A percentile compares a stretch with the other conserved stretches of the same genome.
phyloP scores from a whole-genome alignment of 768 basidiomycete species.

The Auricularia cornea region DNA sequence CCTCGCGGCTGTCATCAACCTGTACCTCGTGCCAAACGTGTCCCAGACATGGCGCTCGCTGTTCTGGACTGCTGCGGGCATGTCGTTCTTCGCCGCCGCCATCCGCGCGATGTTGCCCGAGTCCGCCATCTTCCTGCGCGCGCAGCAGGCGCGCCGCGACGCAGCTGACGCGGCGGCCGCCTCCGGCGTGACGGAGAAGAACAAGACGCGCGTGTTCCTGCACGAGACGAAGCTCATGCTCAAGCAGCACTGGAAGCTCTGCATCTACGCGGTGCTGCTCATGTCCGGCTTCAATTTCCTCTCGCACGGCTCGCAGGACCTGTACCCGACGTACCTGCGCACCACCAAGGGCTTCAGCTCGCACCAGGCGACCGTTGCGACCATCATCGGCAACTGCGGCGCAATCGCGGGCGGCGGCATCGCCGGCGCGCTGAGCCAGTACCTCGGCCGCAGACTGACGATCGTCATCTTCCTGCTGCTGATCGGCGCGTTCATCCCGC shows the following conservation, averaged over 20 bases:
- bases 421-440: constrained; percentile 67
- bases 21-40: constrained; percentile 16
- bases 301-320: constrained; percentile 53
- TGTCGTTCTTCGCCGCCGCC: constrained; percentile 28
- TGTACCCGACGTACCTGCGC: constrained; percentile 47
- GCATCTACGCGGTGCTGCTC: constrained; percentile 29
- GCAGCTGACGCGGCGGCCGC: constrained; percentile 16
- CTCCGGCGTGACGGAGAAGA: constrained; percentile 5
- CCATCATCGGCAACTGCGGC: constrained; percentile 71
- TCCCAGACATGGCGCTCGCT: constrained; percentile 26
- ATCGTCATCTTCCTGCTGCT: constrained; percentile 57
- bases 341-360: constrained; percentile 50
- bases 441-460: constrained; percentile 75
- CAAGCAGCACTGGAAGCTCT: constrained; percentile 29
- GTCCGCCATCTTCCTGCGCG: constrained; percentile 24
- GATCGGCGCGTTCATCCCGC: constrained; percentile 56
- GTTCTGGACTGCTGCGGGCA: constrained; percentile 31
- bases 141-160: constrained; percentile 16
- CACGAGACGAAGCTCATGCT: constrained; percentile 26
- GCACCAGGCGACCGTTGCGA: constrained; percentile 58
- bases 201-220: constrained; percentile 24
- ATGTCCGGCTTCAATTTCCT: constrained; percentile 37
- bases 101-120: constrained; percentile 33
- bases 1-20: constrained; percentile 25
- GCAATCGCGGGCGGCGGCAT: constrained; percentile 56